Evolutionary conservation across 192 early-diverging fungal species (phyloP).

Genomic region (Backusella tuberculispora): DNA sequence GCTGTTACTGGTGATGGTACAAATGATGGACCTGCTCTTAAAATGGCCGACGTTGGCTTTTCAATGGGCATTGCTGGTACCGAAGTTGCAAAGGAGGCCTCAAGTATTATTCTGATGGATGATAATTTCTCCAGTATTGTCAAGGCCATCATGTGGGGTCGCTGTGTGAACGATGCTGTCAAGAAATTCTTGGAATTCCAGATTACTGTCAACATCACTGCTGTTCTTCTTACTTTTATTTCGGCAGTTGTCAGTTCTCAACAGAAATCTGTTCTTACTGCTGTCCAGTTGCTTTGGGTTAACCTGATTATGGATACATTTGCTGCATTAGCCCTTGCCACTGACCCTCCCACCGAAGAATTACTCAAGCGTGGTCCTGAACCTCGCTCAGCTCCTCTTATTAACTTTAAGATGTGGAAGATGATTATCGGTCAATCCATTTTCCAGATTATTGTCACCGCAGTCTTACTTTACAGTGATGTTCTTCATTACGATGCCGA

Average conservation of each 20-base stretch:
- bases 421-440: slow-evolving; percentile 92
- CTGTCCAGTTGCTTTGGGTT: slow-evolving; percentile 97
- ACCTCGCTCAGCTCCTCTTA: slow-evolving; percentile 77
- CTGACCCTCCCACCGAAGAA: slow-evolving; percentile 88
- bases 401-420: slow-evolving; percentile 93
- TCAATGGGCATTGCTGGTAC: slow-evolving; percentile 99
- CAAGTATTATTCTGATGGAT: slow-evolving; percentile 96
- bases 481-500: slow-evolving; percentile 57
- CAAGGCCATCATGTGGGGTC: slow-evolving; percentile 97
- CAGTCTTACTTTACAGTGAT: slow-evolving; percentile 73
- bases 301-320: slow-evolving; percentile 99
- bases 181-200: slow-evolving; percentile 99
- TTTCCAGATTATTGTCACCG: slow-evolving; percentile 83
- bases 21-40: slow-evolving; percentile 97
- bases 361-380: slow-evolving; percentile 89
- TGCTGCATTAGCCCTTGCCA: slow-evolving; percentile 95
- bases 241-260: slow-evolving; percentile 65
- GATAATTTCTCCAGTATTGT: slow-evolving; percentile 98
- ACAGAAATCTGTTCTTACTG: slow-evolving; percentile 87
- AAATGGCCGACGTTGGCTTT: slow-evolving; percentile 96
- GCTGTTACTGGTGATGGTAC: slow-evolving; percentile 99
- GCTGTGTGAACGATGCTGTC: slow-evolving; percentile 94
- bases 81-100: slow-evolving; percentile 99
- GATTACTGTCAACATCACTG: slow-evolving; percentile 95
- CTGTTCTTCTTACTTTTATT: slow-evolving; percentile 80